Evolutionary conservation across 768 basidiomycete genomes (phyloP).

Genomic region (Holtermannia corniformis): DNA sequence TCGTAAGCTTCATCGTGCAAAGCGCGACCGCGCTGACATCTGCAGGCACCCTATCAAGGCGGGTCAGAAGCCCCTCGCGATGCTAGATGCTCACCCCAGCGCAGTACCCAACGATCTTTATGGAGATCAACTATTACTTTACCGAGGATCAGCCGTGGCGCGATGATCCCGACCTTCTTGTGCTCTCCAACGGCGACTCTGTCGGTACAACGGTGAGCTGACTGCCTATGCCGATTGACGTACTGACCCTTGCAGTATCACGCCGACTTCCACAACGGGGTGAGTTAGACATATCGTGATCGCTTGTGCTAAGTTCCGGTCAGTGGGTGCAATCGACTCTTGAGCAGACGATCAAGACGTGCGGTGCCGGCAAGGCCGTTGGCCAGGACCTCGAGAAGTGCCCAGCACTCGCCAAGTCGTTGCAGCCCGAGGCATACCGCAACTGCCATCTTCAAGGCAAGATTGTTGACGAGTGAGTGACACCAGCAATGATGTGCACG

Average conservation of each 20-base stretch:
- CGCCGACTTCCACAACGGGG: slow-evolving; percentile 30
- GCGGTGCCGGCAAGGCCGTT: slow-evolving; percentile 17
- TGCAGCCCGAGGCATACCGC: slow-evolving; percentile 5
- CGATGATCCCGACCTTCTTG: slow-evolving; percentile 21
- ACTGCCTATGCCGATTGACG: not conserved
- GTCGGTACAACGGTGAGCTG: slow-evolving; percentile 8
- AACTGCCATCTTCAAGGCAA: slow-evolving; percentile 21
- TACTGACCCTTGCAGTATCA: slow-evolving; percentile 12
- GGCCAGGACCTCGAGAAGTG: slow-evolving; percentile 17
- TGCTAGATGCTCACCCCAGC: not conserved
- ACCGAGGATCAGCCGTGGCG: slow-evolving; percentile 22
- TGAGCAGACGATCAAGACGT: slow-evolving; percentile 16
- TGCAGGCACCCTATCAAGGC: slow-evolving; percentile 16
- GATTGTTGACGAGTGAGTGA: slow-evolving; percentile 28
- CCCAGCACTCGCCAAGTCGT: slow-evolving; percentile 12
- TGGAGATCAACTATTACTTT: slow-evolving; percentile 28
- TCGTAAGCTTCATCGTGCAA: slow-evolving; percentile 5
- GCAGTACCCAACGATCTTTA: slow-evolving; percentile 32
- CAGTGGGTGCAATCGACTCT: slow-evolving; percentile 23
- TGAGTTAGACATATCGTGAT: slow-evolving; percentile 6
- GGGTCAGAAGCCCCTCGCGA: not conserved
- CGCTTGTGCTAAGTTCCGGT: not conserved
- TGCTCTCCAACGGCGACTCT: slow-evolving; percentile 28
- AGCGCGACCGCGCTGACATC: slow-evolving; percentile 1
- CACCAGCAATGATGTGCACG: not conserved